phyloP scores from a whole-genome alignment of 2,329 filamentous ascomycete genomes.

The Verticillium tricorpus region DNA sequence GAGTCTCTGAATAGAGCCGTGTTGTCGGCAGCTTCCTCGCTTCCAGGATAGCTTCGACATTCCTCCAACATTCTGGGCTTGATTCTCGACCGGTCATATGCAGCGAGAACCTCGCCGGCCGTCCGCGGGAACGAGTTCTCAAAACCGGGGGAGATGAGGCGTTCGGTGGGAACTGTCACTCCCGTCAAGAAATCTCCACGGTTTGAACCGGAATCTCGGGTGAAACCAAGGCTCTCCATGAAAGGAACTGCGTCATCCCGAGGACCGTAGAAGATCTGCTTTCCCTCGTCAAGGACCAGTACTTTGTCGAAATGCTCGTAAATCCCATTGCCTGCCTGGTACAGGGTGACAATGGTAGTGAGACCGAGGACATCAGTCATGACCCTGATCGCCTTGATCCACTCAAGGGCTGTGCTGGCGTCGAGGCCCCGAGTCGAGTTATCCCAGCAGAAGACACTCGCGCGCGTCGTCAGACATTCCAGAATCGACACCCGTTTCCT shows the following conservation, averaged over 20 bases:
- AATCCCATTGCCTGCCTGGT: constrained; percentile 63
- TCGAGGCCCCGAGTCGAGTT: constrained; percentile 64
- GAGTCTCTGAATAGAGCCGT: neutral
- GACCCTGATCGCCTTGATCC: constrained; percentile 52
- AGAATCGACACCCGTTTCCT: constrained; percentile 66
- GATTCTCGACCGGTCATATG: neutral
- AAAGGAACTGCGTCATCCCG: constrained; percentile 58
- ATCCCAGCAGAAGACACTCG: constrained; percentile 62
- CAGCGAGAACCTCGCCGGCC: constrained; percentile 46
- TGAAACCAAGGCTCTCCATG: constrained; percentile 62
- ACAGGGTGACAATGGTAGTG: constrained; percentile 65
- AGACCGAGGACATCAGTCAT: constrained; percentile 59
- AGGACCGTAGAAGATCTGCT: constrained; percentile 62
- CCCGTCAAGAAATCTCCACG: constrained; percentile 67
- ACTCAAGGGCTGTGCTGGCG: constrained; percentile 59
- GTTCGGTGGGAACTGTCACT: constrained; percentile 59
- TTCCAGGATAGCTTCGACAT: neutral
- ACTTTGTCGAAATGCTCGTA: constrained; percentile 72
- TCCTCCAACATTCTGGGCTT: neutral
- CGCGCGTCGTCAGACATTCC: constrained; percentile 55
- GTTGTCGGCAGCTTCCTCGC: neutral
- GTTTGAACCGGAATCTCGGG: constrained; percentile 43
- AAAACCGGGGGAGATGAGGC: constrained; percentile 52
- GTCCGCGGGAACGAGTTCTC: constrained; percentile 57
- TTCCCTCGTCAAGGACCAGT: constrained; percentile 65